phyloP scores from a whole-genome alignment of 2,329 filamentous ascomycete species.

The Aspergillus melleus region DNA sequence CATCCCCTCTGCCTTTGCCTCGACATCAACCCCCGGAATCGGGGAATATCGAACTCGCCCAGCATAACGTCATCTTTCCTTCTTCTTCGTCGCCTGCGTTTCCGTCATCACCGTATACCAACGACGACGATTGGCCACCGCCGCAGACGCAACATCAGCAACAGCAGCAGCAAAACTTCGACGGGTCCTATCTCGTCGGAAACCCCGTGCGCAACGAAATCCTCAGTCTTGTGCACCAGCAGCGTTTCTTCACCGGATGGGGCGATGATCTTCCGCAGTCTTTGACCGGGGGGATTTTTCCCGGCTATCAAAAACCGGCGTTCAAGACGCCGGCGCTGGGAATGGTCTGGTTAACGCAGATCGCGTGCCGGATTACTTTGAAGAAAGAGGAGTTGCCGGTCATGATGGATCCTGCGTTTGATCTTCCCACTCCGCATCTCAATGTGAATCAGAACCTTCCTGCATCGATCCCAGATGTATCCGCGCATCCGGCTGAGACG shows the following conservation, averaged over 20 bases:
- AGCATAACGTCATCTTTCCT: constrained; percentile 15
- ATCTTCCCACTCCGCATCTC: background rate
- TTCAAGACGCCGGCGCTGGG: constrained; percentile 82
- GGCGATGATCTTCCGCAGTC: constrained; percentile 60
- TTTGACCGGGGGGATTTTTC: constrained; percentile 15
- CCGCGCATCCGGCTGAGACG: background rate
- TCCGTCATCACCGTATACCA: constrained; percentile 30
- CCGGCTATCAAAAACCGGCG: constrained; percentile 33
- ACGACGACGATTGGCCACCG: constrained; percentile 23
- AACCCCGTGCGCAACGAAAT: constrained; percentile 49
- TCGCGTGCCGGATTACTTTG: constrained; percentile 77
- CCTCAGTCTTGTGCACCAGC: constrained; percentile 81
- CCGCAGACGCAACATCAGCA: constrained; percentile 7
- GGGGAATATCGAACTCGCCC: constrained; percentile 16
- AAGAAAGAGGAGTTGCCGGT: constrained; percentile 65
- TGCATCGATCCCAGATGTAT: background rate
- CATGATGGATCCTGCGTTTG: background rate
- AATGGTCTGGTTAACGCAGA: constrained; percentile 87
- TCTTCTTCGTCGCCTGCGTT: constrained; percentile 30
- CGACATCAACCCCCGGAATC: constrained; percentile 13
- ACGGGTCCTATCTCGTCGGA: constrained; percentile 41
- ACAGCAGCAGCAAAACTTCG: constrained; percentile 21
- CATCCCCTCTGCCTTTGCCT: constrained; percentile 25
- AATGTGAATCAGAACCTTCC: background rate
- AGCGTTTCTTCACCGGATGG: constrained; percentile 95